Conservation (phyloP, 208 protist species). For the Acanthamoeba lugdunensis region DNA sequence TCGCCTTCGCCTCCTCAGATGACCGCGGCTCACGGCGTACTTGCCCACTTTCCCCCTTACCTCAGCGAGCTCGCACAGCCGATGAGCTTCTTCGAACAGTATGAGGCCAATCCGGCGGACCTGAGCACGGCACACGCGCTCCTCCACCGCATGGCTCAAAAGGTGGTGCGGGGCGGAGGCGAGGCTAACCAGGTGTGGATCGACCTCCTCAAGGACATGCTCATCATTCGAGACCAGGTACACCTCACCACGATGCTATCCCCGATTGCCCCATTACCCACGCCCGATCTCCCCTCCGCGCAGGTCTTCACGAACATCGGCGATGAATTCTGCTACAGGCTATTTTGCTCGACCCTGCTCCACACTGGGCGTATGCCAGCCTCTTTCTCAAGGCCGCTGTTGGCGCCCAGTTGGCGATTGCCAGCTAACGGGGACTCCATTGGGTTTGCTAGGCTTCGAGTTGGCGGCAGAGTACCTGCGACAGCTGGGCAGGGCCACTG, state of each 20-base stretch:
- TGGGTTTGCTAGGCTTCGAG: conserved; percentile 3
- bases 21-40: not conserved
- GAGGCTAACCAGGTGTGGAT: conserved; percentile 23
- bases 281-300: not conserved
- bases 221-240: conserved; percentile 32
- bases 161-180: conserved; percentile 3
- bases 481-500: conserved; percentile 18
- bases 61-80: conserved; percentile 46
- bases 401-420: no score
- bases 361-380: not conserved
- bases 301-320: conserved; percentile 20
- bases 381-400: not conserved
- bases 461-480: conserved; percentile 42
- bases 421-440: not conserved
- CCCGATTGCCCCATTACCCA: not conserved
- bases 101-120: not conserved
- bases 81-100: conserved; percentile 30
- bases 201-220: conserved; percentile 55
- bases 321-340: conserved; percentile 22
- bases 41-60: no score
- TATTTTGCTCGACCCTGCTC: conserved; percentile 61
- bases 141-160: conserved; percentile 46
- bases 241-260: not conserved
- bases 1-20: not conserved
- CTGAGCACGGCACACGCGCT: not conserved